Evolutionary conservation across 768 basidiomycete genomes (phyloP), one percentile per base, ranked within the genome.

Genomic region (Leccinum uliginosum): DNA sequence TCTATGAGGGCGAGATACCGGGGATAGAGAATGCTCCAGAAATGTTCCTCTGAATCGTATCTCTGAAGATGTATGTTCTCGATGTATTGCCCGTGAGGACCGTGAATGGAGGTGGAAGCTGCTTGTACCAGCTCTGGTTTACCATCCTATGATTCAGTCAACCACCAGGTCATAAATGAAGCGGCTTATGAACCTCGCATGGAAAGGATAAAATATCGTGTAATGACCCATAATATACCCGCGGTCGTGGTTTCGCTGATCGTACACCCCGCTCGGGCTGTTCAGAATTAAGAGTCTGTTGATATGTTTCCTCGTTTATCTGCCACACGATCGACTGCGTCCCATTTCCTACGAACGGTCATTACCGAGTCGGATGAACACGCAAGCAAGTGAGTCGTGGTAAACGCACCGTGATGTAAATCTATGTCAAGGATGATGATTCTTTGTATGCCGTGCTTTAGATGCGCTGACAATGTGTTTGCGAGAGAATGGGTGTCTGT

Each of bases 141-240:
- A 1, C 94, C 93, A 50, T 95, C 93, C 87, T 95, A 60, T 52
- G 56, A 44, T 35, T 14, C 6, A 29, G 46, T 65, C 23, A 58
- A 35, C 53, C 51, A 19, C 19, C 5, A 21, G 30, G 6, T 51
- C 43, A 30, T 15, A 14, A 19, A 30, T 8, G 3, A 0, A 2
- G 23, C 8, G 6, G 24, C 32, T 14, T 1, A 58, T 72, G 29
- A 60, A 90, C 91, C 77, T 97, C 93, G 74, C 93, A 97, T 1
- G 93, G 93, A 66, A 85, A 97, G 12, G 93, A 90, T 15, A 93
- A 77, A 45, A 98, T 83, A 62, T 98, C 96, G 67, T 98, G 96
- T 17, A 95, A 76, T 10, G 91, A 94, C 1, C 91, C 92, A 59
- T 98, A 99, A 69, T 85, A 97, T 32, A 94, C 72, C 59, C 82